Evolutionary conservation across 169 alveolate species (phyloP).

Genomic region (Plasmodium vinckei): DNA sequence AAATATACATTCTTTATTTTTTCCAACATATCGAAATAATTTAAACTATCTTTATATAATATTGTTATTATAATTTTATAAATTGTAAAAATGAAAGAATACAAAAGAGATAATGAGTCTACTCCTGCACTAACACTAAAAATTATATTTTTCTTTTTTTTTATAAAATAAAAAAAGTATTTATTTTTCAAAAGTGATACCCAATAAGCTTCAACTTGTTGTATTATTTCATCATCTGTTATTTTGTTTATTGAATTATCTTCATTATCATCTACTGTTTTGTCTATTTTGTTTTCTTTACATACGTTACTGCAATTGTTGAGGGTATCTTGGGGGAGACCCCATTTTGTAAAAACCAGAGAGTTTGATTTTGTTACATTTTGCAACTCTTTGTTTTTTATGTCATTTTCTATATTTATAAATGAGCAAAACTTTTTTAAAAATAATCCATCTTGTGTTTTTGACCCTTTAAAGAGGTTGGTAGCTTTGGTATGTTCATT

Average conservation of each 20-base stretch:
- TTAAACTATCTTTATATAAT: constrained; percentile 1
- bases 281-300: not conserved
- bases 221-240: not conserved
- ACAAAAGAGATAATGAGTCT: constrained; percentile 43
- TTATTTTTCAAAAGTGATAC: constrained; percentile 4
- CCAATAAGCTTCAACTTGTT: constrained; percentile 62
- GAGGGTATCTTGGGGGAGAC: not conserved
- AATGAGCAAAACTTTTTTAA: constrained; percentile 19
- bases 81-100: constrained; percentile 50
- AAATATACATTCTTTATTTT: constrained; percentile 24
- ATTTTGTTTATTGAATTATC: not conserved
- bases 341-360: too few relatives aligned
- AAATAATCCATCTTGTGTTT: not conserved
- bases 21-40: not conserved
- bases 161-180: constrained; percentile 38
- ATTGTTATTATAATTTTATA: constrained; percentile 40
- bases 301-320: not conserved
- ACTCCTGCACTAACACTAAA: constrained; percentile 73
- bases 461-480: not conserved
- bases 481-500: not conserved
- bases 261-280: too few relatives aligned
- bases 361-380: constrained; percentile 7
- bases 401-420: constrained; percentile 42
- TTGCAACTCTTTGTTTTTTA: constrained; percentile 17
- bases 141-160: constrained; percentile 34